These are phyloP conservation scores for Salvia miltiorrhiza DNA, from an alignment of 257 asterid species.

Conservation along the genomic window DNA sequence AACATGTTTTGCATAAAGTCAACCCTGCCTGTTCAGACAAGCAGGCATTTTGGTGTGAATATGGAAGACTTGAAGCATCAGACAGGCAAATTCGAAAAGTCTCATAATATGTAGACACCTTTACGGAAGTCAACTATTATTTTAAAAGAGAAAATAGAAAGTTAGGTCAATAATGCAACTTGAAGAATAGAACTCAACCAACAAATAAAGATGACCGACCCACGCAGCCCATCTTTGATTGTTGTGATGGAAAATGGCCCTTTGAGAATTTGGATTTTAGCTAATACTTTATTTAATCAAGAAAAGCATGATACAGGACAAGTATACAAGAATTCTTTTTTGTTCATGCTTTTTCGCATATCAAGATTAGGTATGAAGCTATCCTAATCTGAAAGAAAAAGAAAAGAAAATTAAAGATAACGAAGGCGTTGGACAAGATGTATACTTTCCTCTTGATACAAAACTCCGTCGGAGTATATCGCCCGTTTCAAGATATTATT, in stretches of 20 bases:
- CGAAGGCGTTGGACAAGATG: background rate
- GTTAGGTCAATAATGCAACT: constrained; percentile 5
- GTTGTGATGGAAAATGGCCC: background rate
- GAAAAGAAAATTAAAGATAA: background rate
- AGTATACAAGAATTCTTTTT: background rate
- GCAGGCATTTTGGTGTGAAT: constrained; percentile 19
- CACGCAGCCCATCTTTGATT: constrained; percentile 12
- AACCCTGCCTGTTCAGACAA: background rate
- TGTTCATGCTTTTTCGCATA: background rate
- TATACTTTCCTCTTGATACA: background rate
- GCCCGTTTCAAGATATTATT: background rate
- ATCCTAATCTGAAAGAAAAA: constrained; percentile 11
- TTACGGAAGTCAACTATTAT: constrained; percentile 20
- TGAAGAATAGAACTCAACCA: background rate
- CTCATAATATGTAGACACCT: background rate
- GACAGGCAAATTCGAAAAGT: background rate
- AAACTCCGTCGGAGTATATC: background rate
- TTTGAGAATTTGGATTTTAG: constrained; percentile 17
- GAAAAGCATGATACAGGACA: constrained; percentile 1
- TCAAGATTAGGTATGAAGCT: background rate
- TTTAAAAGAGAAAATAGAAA: constrained; percentile 3
- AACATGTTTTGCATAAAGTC: background rate
- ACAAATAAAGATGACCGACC: no score
- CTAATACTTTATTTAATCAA: background rate
- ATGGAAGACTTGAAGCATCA: constrained; percentile 26